Evolutionary conservation across 2,329 filamentous ascomycete genomes (phyloP), one percentile per base, ranked within the genome.

Genomic region (Reticulascus tulasneorum): DNA sequence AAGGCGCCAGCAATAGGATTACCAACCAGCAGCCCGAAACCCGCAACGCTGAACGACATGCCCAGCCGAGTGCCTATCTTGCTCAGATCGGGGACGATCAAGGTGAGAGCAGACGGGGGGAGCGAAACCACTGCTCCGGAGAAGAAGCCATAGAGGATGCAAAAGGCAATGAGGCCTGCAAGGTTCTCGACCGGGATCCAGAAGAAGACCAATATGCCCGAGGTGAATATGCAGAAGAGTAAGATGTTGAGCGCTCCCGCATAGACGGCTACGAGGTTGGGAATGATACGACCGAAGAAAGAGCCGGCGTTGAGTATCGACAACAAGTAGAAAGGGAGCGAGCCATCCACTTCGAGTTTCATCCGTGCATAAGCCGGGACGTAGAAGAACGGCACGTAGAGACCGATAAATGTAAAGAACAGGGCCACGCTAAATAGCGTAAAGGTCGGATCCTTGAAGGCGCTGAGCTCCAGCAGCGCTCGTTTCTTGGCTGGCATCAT

Each of bases 271-370:
- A 46, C 19, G 40, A 35, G 44, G 33, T 44, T 46, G 5, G 45
- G 45, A 2, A 37, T 33, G 12, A 47, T 29, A 7, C 45, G 45
- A 8, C 45, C 44, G 4, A 47, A 23, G 12, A 45, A 37, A 15
- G 36, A 44, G 7, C 36, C 45, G 7, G 44, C 44, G 23, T 47
- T 47, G 23, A 46, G 36, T 26, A 44, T 39, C 22, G 43, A 33
- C 9, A 47, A 38, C 12, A 47, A 27, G 30, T 45, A 45, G 23
- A 29, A 33, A 9, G 44, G 40, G 12, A 42, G 29, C 16, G 22
- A 17, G 4, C 13, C 22, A 23, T 45, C 33, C 6, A 36, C 33
- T n/a, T 41, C 40, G 2, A 40, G 28, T 2, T 37, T 36, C 10
- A 40, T 36, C n/a, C n/a, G n/a, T 21, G 40, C 37, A 2, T 42